Evolutionary conservation across 257 asterid species (phyloP).

Genomic region (Solanum tarijense): DNA sequence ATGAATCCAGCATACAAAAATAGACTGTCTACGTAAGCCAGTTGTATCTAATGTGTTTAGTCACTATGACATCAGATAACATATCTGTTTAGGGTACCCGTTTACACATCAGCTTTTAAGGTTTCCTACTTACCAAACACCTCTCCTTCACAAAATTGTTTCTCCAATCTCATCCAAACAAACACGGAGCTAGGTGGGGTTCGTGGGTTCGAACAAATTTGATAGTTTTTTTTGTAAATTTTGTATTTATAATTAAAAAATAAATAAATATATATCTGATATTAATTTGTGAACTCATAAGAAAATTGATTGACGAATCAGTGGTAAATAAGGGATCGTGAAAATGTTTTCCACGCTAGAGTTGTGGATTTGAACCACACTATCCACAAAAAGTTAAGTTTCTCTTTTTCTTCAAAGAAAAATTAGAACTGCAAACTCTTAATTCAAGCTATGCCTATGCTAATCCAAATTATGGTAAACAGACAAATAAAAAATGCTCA

Average conservation of each 20-base stretch:
- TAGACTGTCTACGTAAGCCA: neutral
- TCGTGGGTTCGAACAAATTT: no score
- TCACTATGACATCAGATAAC: slow-evolving; percentile 10
- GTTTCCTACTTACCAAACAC: slow-evolving; percentile 10
- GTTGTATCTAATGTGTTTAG: slow-evolving; percentile 6
- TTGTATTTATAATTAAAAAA: no score
- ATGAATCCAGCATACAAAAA: neutral
- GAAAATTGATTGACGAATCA: no score
- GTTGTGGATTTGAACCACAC: neutral
- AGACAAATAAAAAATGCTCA: neutral
- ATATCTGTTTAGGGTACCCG: slow-evolving; percentile 5
- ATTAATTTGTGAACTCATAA: neutral
- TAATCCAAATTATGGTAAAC: neutral
- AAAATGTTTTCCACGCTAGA: no score
- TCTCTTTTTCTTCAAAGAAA: neutral
- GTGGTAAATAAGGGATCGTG: neutral
- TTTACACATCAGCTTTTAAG: slow-evolving; percentile 27
- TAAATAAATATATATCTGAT: no score
- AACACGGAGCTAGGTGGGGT: neutral
- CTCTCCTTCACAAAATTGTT: neutral
- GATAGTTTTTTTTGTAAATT: no score
- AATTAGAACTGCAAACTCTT: neutral
- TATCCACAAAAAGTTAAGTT: neutral
- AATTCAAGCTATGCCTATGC: no score
- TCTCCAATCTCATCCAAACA: neutral